Evolutionary conservation across 2,329 filamentous ascomycete species (phyloP).

Genomic region (Lachnellula willkommii): DNA sequence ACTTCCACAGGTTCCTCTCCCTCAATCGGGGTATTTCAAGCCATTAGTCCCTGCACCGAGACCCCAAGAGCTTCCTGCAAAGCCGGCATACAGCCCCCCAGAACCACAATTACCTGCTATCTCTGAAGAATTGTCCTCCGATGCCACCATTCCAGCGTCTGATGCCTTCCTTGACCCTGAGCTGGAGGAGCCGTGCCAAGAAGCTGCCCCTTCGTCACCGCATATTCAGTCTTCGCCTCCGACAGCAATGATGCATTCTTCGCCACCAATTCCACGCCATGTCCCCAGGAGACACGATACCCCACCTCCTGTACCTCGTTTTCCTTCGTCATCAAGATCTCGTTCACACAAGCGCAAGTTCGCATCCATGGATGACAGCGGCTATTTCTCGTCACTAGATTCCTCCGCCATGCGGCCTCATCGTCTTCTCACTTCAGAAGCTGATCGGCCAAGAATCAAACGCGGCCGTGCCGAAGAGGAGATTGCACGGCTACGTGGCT

Average conservation of each 20-base stretch:
- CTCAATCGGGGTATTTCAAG: conserved; percentile 23
- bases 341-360: conserved; percentile 70
- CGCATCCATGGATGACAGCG: conserved; percentile 82
- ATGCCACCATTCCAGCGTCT: conserved; percentile 70
- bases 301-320: conserved; percentile 63
- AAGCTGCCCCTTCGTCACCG: conserved; percentile 30
- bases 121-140: conserved; percentile 60
- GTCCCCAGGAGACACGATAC: conserved; percentile 60
- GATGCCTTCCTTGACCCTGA: conserved; percentile 51
- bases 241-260: conserved; percentile 72
- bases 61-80: conserved; percentile 19
- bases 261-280: conserved; percentile 70
- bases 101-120: conserved; percentile 20
- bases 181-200: conserved; percentile 43
- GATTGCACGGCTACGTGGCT: conserved; percentile 86
- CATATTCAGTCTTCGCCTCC: conserved; percentile 65
- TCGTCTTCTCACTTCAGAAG: conserved; percentile 69
- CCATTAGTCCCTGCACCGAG: conserved; percentile 21
- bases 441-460: conserved; percentile 74
- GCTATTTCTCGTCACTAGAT: conserved; percentile 93
- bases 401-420: conserved; percentile 78
- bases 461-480: conserved; percentile 91
- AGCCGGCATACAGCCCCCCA: conserved; percentile 17
- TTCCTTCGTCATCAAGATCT: conserved; percentile 57
- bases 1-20: conserved; percentile 6